Conservation (phyloP, 73 alveolate species). For the Blepharisma japonicum region DNA sequence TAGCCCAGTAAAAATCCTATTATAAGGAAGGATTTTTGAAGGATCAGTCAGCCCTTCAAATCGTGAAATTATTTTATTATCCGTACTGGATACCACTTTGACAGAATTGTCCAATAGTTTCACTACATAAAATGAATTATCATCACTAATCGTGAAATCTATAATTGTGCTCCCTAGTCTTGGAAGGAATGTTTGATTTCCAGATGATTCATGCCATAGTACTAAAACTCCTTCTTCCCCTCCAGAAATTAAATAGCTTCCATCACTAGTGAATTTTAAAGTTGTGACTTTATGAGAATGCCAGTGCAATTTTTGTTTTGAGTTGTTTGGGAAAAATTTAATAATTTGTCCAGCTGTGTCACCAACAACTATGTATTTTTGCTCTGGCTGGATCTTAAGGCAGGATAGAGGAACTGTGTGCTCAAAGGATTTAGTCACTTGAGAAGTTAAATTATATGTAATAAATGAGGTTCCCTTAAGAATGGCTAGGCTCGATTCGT, state of each 20-base stretch:
- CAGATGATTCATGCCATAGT: slow-evolving; percentile 9
- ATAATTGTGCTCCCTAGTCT: neutral
- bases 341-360: neutral
- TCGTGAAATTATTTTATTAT: neutral
- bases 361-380: neutral
- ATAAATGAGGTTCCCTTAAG: neutral
- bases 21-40: neutral
- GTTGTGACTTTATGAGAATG: slow-evolving; percentile 22
- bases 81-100: neutral
- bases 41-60: neutral
- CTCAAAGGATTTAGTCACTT: neutral
- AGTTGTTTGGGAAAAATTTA: neutral
- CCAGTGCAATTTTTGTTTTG: neutral
- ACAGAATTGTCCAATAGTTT: neutral
- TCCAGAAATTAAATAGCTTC: neutral
- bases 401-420: neutral
- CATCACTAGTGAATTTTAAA: neutral
- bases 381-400: neutral
- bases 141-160: neutral
- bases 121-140: neutral
- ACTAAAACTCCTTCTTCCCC: slow-evolving; percentile 30
- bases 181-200: neutral
- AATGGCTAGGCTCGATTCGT: neutral
- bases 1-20: neutral
- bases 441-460: neutral